phyloP scores from a whole-genome alignment of 208 protist genomes.

The Porcisia hertigi region DNA sequence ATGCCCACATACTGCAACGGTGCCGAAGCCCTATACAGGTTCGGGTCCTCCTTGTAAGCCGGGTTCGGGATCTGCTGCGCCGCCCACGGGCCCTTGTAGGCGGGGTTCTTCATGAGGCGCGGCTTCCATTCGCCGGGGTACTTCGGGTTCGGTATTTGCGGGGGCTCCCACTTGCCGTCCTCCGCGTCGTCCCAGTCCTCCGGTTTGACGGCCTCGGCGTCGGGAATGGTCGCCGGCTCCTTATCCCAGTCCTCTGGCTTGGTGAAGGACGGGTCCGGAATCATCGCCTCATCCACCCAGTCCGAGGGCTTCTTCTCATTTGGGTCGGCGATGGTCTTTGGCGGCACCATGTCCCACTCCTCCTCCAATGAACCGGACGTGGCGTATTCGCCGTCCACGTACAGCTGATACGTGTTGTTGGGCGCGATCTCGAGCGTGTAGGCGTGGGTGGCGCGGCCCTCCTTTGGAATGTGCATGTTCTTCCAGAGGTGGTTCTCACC shows the following conservation, averaged over 20 bases:
- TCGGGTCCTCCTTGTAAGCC: slow-evolving; percentile 72
- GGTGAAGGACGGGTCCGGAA: slow-evolving; percentile 88
- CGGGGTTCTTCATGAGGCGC: slow-evolving; percentile 91
- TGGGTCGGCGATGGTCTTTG: slow-evolving; percentile 87
- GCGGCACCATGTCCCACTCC: slow-evolving; percentile 91
- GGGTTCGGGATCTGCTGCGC: slow-evolving; percentile 92
- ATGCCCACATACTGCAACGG: slow-evolving; percentile 89
- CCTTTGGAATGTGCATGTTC: slow-evolving; percentile 42
- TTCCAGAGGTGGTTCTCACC: slow-evolving; percentile 92
- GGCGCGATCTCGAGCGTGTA: slow-evolving; percentile 93
- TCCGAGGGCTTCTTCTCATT: slow-evolving; percentile 90
- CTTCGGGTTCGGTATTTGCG: slow-evolving; percentile 84
- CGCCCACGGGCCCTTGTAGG: slow-evolving; percentile 94
- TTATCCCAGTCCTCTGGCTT: slow-evolving; percentile 95
- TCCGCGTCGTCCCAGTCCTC: slow-evolving; percentile 93
- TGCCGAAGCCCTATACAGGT: slow-evolving; percentile 67
- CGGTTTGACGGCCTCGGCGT: slow-evolving; percentile 91
- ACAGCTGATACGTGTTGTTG: slow-evolving; percentile 93
- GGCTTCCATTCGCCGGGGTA: slow-evolving; percentile 90
- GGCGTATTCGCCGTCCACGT: slow-evolving; percentile 78
- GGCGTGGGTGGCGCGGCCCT: slow-evolving; percentile 90
- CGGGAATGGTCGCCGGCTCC: slow-evolving; percentile 68
- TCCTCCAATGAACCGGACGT: slow-evolving; percentile 72
- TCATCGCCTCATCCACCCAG: slow-evolving; percentile 81
- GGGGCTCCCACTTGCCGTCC: slow-evolving; percentile 88